A percentile compares a stretch with the other conserved stretches of the same genome.
These are phyloP conservation scores for Triticum aestivum DNA, from an alignment of 176 grass and related monocot genomes.

Conservation along the genomic window IWGSC_CS_RefSeq_v2.1 NC_057801.1:514438492-514438991, in stretches of 20 bases:
- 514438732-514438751: not conserved
- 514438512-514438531: not conserved
- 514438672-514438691: constrained; percentile 9
- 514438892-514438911: not conserved
- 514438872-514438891: not conserved
- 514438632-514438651: not conserved
- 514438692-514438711: not conserved
- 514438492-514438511: not conserved
- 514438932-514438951: not conserved
- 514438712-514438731: not conserved
- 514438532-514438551: not conserved
- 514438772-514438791: not conserved
- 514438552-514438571: not conserved
- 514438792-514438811: not conserved
- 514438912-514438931: not conserved
- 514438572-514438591: not conserved
- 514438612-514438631: constrained; percentile 8
- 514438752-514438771: not conserved
- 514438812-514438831: not conserved
- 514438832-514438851: not conserved
- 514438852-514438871: not conserved
- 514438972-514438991: not conserved
- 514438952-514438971: not conserved
- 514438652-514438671: not conserved
- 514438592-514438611: not conserved